Conservation (phyloP, 2,329 filamentous ascomycete species). For the Trichoderma sp. region DNA sequence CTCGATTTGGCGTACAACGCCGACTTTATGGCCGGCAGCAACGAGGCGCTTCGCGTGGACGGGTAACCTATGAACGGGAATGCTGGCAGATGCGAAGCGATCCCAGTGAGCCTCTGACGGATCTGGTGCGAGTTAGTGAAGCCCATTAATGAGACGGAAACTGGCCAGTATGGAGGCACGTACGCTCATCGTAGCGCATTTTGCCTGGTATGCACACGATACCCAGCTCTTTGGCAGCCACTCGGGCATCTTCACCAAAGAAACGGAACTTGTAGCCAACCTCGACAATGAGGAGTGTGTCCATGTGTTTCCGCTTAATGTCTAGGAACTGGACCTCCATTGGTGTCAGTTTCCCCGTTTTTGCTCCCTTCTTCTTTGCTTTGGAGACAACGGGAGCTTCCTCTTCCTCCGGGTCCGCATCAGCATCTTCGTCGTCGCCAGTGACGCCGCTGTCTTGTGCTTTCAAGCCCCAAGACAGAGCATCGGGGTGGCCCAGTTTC, state of each 20-base stretch:
- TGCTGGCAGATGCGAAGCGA: conserved; percentile 92
- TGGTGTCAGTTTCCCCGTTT: conserved; percentile 80
- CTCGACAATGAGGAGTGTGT: conserved; percentile 88
- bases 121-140: conserved; percentile 50
- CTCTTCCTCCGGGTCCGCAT: conserved; percentile 59
- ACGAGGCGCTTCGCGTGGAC: conserved; percentile 95
- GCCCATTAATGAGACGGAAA: neutral
- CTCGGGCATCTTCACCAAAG: conserved; percentile 91
- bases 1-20: conserved; percentile 90
- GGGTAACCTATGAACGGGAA: conserved; percentile 86
- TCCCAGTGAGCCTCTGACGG: conserved; percentile 89
- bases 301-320: conserved; percentile 88
- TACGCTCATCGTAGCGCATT: conserved; percentile 87
- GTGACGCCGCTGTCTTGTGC: conserved; percentile 56
- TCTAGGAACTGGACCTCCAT: conserved; percentile 93
- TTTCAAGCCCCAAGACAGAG: conserved; percentile 66
- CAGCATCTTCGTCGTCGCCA: conserved; percentile 59
- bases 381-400: conserved; percentile 51
- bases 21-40: conserved; percentile 91
- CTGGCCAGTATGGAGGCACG: conserved; percentile 35
- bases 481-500: conserved; percentile 85
- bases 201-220: conserved; percentile 98
- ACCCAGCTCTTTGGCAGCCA: conserved; percentile 84
- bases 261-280: conserved; percentile 98
- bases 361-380: conserved; percentile 68